Evolutionary conservation across 129 eudicot species (phyloP), one percentile per base, ranked within the genome.

Genomic region (Flaveria linearis): DNA sequence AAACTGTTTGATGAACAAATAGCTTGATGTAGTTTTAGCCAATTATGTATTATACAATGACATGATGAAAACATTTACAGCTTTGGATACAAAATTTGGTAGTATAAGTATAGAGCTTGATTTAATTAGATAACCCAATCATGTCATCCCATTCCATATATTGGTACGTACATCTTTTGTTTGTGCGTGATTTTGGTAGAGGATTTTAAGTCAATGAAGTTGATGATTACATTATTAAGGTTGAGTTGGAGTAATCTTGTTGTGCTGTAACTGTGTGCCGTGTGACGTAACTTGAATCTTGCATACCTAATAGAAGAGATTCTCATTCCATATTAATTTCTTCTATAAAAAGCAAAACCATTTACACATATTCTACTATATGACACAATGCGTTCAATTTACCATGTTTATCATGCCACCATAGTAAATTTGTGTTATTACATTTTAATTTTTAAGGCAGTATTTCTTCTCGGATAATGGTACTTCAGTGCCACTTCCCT

Each of bases 301-400:
- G 20, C 15, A 77, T 76, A 65, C 66, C 71, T 64, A 66, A 41
- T 76, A 76, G 51, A 76, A 67, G 66, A 51, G 46, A 41, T 39
- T 11, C 56, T 41, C 17, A 20, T 52, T 67, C 67, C 30, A 68
- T 68, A 39, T 55, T 68, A 10, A 77, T 55, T 68, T 68, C 33
- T 15, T 68, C 28, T 77, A 61, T 1, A 25, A 53, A 66, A 67
- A 67, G 66, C 26, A 22, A 76, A 66, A n/a, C 22, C 60, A 56
- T 77, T 56, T 69, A 56, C 69, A 42, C 23, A 15, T 46, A 55
- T 41, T 28, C 20, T 39, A 76, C 64, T 47, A 47, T 30, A 66
- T 76, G n/a, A 9, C 66, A 23, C 56, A 46, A 39, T 39, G n/a
- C 67, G 13, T 53, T 53, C 7, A 3, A 17, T 53, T 58, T n/a